Evolutionary conservation across 2,329 filamentous ascomycete genomes (phyloP).

Genomic region (Aspergillus glaucus): DNA sequence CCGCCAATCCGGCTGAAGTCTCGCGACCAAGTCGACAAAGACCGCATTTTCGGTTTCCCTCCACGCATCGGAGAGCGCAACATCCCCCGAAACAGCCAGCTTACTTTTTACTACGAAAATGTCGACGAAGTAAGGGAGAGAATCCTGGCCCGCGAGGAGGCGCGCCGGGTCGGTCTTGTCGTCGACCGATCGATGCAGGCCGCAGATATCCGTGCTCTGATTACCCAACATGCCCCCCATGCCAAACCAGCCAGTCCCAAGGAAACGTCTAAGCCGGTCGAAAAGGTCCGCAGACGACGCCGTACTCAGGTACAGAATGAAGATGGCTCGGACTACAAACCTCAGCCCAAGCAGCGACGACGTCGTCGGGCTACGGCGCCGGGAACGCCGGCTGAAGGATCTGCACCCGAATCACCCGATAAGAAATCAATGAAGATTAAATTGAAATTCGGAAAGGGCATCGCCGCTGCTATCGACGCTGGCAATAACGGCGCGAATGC

Average conservation of each 20-base stretch:
- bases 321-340: conserved; percentile 2
- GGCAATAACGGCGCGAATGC: not conserved
- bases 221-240: conserved; percentile 10
- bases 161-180: conserved; percentile 13
- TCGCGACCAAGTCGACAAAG: conserved; percentile 20
- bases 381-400: not conserved
- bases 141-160: conserved; percentile 17
- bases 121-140: conserved; percentile 16
- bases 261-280: not conserved
- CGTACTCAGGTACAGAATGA: conserved; percentile 3
- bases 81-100: conserved; percentile 17
- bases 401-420: not conserved
- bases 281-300: conserved; percentile 6
- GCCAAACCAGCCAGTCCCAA: not conserved
- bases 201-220: conserved; percentile 14
- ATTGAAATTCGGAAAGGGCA: conserved; percentile 8
- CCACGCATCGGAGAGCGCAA: conserved; percentile 26
- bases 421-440: conserved; percentile 10
- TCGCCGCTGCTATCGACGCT: too few relatives aligned
- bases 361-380: conserved; percentile 8
- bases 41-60: conserved; percentile 27
- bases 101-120: conserved; percentile 15
- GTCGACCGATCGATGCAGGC: conserved; percentile 13
- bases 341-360: conserved; percentile 10
- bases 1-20: conserved; percentile 23